These are phyloP conservation scores for Aspergillus tubingensis DNA, from an alignment of 2,329 filamentous ascomycete species.

Conservation along the genomic window DNA sequence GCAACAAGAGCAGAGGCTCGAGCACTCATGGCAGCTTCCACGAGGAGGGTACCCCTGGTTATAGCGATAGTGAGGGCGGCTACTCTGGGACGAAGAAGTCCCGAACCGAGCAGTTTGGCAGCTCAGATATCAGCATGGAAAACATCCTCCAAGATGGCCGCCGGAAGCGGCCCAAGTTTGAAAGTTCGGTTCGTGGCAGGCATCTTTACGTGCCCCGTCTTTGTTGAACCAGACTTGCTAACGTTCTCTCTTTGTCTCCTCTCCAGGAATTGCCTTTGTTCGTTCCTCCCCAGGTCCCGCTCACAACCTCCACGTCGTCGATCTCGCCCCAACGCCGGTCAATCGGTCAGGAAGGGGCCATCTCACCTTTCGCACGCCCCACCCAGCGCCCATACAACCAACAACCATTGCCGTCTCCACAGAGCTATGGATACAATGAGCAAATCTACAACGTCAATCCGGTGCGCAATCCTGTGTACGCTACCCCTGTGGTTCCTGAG, in stretches of 20 bases:
- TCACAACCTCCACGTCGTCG: constrained; percentile 94
- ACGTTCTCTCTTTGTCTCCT: constrained; percentile 18
- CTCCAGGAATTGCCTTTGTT: constrained; percentile 89
- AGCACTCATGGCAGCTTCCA: constrained; percentile 60
- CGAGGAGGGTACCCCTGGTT: constrained; percentile 73
- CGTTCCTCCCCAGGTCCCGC: constrained; percentile 88
- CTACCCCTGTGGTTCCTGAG: constrained; percentile 59
- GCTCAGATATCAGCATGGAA: constrained; percentile 94
- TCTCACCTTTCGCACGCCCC: constrained; percentile 71
- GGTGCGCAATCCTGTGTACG: constrained; percentile 53
- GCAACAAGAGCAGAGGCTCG: constrained; percentile 66
- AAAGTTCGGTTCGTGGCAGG: constrained; percentile 82
- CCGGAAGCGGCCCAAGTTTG: constrained; percentile 89
- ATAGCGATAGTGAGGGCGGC: constrained; percentile 85
- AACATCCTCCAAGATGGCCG: constrained; percentile 97
- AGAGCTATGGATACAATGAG: constrained; percentile 66
- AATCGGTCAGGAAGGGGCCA: constrained; percentile 67
- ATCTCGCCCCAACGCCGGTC: constrained; percentile 86
- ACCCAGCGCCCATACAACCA: constrained; percentile 79
- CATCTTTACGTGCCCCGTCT: constrained; percentile 24
- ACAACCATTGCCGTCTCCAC: constrained; percentile 77
- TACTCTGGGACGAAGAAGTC: constrained; percentile 70
- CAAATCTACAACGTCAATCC: constrained; percentile 40
- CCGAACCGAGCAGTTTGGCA: constrained; percentile 82
- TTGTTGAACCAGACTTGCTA: constrained; percentile 5